phyloP scores from a whole-genome alignment of 2,329 filamentous ascomycete species.

The Ophiostoma tasmaniense region DNA sequence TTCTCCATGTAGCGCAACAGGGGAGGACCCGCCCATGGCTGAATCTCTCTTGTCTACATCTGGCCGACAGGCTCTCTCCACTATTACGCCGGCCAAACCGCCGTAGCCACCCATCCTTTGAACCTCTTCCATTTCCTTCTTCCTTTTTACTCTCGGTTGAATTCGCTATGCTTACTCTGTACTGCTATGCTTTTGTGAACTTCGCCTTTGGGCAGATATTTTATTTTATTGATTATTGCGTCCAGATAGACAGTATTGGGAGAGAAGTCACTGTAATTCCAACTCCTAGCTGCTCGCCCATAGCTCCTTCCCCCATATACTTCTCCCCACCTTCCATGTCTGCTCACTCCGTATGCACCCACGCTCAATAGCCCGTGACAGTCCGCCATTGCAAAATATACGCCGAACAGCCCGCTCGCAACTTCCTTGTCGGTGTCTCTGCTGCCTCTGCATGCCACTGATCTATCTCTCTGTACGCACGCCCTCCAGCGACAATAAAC shows the following conservation, averaged over 20 bases:
- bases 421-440: background rate
- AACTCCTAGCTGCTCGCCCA: background rate
- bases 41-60: slow-evolving; percentile 16
- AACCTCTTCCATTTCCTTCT: background rate
- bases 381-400: background rate
- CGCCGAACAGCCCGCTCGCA: background rate
- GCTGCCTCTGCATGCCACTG: background rate
- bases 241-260: too few relatives aligned
- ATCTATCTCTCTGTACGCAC: background rate
- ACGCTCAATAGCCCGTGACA: background rate
- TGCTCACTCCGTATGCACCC: background rate
- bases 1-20: slow-evolving; percentile 2
- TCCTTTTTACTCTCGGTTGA: background rate
- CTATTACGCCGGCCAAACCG: slow-evolving; percentile 52
- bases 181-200: background rate
- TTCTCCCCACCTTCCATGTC: background rate
- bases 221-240: too few relatives aligned
- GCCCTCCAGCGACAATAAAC: background rate
- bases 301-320: background rate
- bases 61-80: slow-evolving; percentile 32
- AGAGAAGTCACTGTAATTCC: background rate
- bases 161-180: background rate
- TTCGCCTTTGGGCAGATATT: background rate
- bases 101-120: slow-evolving; percentile 35
- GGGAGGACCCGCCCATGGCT: slow-evolving; percentile 18